Percentiles rank a stretch among this genome's conserved stretches.
phyloP scores from a whole-genome alignment of 2,329 filamentous ascomycete genomes.

The Sporothrix phasma region DNA sequence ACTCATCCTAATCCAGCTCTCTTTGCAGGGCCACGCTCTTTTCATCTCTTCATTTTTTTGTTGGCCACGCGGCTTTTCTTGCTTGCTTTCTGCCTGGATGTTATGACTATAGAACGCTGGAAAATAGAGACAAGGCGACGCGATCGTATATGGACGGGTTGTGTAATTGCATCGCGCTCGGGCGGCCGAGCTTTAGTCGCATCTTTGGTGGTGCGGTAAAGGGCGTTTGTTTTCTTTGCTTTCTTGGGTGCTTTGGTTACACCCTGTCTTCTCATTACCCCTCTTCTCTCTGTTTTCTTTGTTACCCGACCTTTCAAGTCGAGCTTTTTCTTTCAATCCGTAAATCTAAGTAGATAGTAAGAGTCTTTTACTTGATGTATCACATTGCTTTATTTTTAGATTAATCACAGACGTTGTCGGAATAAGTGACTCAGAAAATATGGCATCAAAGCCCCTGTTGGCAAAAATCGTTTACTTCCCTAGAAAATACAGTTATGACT shows the following conservation, averaged over 20 bases:
- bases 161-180: slow-evolving; percentile 2
- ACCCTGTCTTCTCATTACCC: neutral
- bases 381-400: neutral
- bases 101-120: slow-evolving; percentile 13
- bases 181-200: neutral
- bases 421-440: too few relatives aligned
- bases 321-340: neutral
- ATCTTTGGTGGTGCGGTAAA: neutral
- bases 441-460: too few relatives aligned
- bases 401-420: neutral
- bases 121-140: neutral
- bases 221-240: neutral
- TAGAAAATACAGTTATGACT: neutral
- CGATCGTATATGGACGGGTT: neutral
- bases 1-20: too few relatives aligned
- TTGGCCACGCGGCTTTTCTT: neutral
- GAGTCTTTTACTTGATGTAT: neutral
- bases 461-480: too few relatives aligned
- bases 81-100: neutral
- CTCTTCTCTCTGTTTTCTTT: neutral
- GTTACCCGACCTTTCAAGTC: neutral
- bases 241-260: neutral
- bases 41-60: neutral
- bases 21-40: neutral
- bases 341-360: neutral